Conservation (phyloP, 805 yeast genomes). For the Tetrapisispora fleetii region DNA sequence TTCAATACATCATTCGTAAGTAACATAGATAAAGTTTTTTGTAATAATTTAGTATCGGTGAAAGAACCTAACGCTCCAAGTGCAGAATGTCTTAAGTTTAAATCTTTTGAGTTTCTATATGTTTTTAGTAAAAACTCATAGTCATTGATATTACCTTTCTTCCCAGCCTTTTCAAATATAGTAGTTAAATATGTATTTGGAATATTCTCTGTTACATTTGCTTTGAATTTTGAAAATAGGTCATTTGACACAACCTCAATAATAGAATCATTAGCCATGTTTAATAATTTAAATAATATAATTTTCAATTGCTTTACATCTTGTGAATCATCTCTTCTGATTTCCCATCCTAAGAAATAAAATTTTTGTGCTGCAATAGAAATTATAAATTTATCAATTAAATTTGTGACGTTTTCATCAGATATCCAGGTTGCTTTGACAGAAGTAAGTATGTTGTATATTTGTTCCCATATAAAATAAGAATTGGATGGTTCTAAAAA, state of each 20-base stretch:
- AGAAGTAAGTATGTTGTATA: slow-evolving; percentile 38
- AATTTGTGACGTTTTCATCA: slow-evolving; percentile 38
- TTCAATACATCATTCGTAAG: slow-evolving; percentile 50
- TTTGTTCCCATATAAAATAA: slow-evolving; percentile 60
- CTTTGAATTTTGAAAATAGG: slow-evolving; percentile 42
- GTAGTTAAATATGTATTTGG: slow-evolving; percentile 63
- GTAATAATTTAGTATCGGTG: slow-evolving; percentile 39
- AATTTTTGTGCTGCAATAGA: slow-evolving; percentile 34
- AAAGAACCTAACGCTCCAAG: slow-evolving; percentile 60
- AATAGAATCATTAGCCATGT: slow-evolving; percentile 37
- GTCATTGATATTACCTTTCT: slow-evolving; percentile 47
- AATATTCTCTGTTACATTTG: slow-evolving; percentile 57
- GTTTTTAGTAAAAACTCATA: slow-evolving; percentile 53
- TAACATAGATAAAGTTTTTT: slow-evolving; percentile 45
- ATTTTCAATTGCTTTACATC: slow-evolving; percentile 59
- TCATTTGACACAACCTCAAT: slow-evolving; percentile 39
- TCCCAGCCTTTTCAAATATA: slow-evolving; percentile 58
- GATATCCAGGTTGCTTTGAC: slow-evolving; percentile 46
- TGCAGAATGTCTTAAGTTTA: slow-evolving; percentile 62
- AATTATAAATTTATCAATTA: slow-evolving; percentile 37
- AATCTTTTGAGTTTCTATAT: slow-evolving; percentile 48
- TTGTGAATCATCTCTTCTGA: slow-evolving; percentile 40
- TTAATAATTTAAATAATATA: slow-evolving; percentile 51
- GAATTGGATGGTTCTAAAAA: slow-evolving; percentile 52
- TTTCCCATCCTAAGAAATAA: slow-evolving; percentile 53